Evolutionary conservation across 139 green algal genomes (phyloP).

Genomic region (Ettlia oleoabundans): DNA sequence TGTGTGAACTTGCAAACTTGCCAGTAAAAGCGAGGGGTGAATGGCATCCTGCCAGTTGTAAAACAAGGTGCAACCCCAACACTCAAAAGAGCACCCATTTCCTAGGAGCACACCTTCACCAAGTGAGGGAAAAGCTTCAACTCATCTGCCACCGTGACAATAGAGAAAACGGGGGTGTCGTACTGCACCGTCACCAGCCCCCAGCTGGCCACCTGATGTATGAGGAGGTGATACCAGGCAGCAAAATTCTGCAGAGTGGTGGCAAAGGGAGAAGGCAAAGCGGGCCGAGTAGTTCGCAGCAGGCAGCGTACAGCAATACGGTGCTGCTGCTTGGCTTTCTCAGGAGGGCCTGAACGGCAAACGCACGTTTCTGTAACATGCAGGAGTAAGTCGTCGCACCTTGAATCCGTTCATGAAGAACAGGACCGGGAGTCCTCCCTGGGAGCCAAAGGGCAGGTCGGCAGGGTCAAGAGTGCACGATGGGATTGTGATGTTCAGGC

Average conservation of each 20-base stretch:
- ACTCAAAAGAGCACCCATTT: too few species aligned
- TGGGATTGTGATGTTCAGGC: neutral
- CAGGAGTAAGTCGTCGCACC: too few species aligned
- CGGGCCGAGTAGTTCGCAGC: neutral
- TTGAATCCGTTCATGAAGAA: slow-evolving; percentile 46
- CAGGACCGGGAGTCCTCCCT: slow-evolving; percentile 24
- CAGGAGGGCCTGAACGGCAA: neutral
- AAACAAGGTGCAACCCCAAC: too few species aligned
- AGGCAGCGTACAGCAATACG: too few species aligned
- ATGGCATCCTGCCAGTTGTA: too few species aligned
- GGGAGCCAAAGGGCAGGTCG: neutral
- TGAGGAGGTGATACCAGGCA: slow-evolving; percentile 52
- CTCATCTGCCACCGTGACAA: neutral
- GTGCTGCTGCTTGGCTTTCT: too few species aligned
- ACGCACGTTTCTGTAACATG: too few species aligned
- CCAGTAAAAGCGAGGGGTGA: too few species aligned
- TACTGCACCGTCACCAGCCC: slow-evolving; percentile 65
- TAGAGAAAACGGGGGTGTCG: slow-evolving; percentile 11
- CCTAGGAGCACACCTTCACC: neutral
- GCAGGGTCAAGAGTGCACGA: neutral
- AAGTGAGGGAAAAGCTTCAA: slow-evolving; percentile 9
- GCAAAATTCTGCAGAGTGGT: slow-evolving; percentile 41
- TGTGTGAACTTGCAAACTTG: too few species aligned
- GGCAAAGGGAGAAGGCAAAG: too few species aligned
- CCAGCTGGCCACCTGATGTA: slow-evolving; percentile 49